phyloP scores from a whole-genome alignment of 1,284 basidiomycete genomes.

The Ceratobasidium sp. region DNA sequence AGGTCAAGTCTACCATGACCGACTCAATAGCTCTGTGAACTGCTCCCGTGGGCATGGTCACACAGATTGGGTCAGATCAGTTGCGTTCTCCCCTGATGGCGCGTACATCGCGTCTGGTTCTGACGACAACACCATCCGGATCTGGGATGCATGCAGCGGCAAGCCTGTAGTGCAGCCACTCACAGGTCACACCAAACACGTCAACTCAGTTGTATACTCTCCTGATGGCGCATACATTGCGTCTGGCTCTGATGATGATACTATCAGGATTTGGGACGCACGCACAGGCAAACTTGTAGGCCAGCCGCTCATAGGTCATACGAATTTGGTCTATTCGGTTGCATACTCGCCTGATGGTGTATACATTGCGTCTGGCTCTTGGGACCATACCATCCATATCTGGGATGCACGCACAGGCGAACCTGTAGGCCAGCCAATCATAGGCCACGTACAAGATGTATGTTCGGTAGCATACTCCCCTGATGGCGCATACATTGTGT shows the following conservation, averaged over 20 bases:
- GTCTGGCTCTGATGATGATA: not conserved
- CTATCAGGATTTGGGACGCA: constrained; percentile 2
- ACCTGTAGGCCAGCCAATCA: not conserved
- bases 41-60: not conserved
- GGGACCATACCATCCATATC: not conserved
- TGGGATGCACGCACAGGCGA: constrained; percentile 10
- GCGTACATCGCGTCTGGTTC: not conserved
- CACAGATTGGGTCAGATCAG: not conserved
- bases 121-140: not conserved
- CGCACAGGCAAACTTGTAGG: not conserved
- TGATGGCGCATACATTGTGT: constrained; percentile 12
- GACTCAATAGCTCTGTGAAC: no score
- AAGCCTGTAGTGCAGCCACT: not conserved
- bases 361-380: not conserved
- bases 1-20: not conserved
- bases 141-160: not conserved
- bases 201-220: not conserved
- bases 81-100: not conserved
- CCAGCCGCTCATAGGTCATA: not conserved
- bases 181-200: not conserved
- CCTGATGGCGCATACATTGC: not conserved
- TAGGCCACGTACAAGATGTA: constrained; percentile 17
- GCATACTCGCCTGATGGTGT: not conserved
- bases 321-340: not conserved
- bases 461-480: constrained; percentile 34